Percentiles rank a stretch among this genome's conserved stretches.
These are phyloP conservation scores for Lecanicillium sp. DNA, from an alignment of 2,329 filamentous ascomycete species.

Conservation along the genomic window DNA sequence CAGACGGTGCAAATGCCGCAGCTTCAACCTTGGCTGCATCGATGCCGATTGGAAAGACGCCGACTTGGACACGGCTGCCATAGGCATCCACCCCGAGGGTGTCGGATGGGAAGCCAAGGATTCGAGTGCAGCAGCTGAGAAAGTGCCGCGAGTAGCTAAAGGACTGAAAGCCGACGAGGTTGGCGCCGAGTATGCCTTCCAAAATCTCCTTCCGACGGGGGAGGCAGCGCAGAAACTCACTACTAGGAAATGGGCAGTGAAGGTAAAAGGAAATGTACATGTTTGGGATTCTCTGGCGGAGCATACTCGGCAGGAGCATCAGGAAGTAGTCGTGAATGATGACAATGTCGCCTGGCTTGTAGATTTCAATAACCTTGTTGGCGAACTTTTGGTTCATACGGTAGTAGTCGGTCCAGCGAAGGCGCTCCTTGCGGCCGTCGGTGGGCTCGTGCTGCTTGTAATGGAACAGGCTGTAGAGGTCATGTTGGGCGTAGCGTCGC, in stretches of 20 bases:
- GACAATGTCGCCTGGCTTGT: constrained; percentile 87
- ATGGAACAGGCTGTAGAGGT: constrained; percentile 88
- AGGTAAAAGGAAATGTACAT: constrained; percentile 94
- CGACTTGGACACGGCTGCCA: constrained; percentile 80
- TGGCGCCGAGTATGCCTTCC: constrained; percentile 82
- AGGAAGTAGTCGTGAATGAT: constrained; percentile 94
- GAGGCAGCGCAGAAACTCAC: constrained; percentile 87
- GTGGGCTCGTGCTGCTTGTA: constrained; percentile 92
- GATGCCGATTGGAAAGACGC: constrained; percentile 92
- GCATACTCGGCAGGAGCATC: constrained; percentile 78
- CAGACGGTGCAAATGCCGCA: constrained; percentile 62
- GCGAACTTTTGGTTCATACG: constrained; percentile 90
- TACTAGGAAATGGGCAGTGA: constrained; percentile 91
- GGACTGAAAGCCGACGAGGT: constrained; percentile 91
- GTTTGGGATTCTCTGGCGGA: constrained; percentile 77
- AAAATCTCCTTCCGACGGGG: constrained; percentile 84
- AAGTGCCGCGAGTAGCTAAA: constrained; percentile 95
- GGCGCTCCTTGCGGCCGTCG: constrained; percentile 72
- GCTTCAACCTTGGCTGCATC: constrained; percentile 74
- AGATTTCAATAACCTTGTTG: constrained; percentile 77
- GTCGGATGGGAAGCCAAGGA: constrained; percentile 85
- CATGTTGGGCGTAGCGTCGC: constrained; percentile 84
- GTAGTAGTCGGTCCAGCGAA: constrained; percentile 88
- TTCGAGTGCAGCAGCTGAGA: constrained; percentile 83
- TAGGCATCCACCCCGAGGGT: constrained; percentile 81